These are phyloP conservation scores for Xylaria bambusicola DNA, from an alignment of 495 filamentous ascomycete species.

Conservation along the genomic window DNA sequence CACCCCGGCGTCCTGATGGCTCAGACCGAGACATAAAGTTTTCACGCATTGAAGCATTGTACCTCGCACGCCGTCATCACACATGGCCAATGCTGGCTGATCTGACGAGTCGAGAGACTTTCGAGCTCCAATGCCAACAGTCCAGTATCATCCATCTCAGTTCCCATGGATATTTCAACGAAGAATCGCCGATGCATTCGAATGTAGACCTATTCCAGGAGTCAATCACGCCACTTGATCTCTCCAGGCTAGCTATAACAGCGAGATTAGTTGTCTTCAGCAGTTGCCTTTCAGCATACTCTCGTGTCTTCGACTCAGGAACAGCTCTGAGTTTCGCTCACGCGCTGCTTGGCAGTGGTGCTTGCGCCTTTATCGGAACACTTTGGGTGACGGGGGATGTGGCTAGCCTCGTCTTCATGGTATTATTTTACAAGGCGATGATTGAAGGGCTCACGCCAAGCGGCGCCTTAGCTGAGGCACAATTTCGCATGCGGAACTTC, in stretches of 20 bases:
- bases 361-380: slow-evolving; percentile 17
- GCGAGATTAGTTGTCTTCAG: slow-evolving; percentile 9
- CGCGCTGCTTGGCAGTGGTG: slow-evolving; percentile 8
- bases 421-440: slow-evolving; percentile 9
- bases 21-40: slow-evolving; percentile 13
- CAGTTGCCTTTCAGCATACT: slow-evolving; percentile 9
- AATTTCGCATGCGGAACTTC: slow-evolving; percentile 9
- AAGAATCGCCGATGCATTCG: slow-evolving; percentile 11
- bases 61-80: slow-evolving; percentile 2
- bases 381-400: slow-evolving; percentile 13
- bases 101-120: background rate
- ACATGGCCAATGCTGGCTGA: slow-evolving; percentile 14
- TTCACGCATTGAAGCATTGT: slow-evolving; percentile 6
- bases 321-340: slow-evolving; percentile 17
- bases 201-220: slow-evolving; percentile 11
- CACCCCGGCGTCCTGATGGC: slow-evolving; percentile 1
- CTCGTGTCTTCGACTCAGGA: slow-evolving; percentile 9
- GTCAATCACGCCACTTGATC: slow-evolving; percentile 4
- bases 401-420: slow-evolving; percentile 14
- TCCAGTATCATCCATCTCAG: slow-evolving; percentile 15
- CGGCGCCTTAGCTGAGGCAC: slow-evolving; percentile 7
- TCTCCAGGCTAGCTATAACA: slow-evolving; percentile 4
- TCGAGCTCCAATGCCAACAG: slow-evolving; percentile 2
- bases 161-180: slow-evolving; percentile 10
- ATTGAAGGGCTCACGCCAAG: slow-evolving; percentile 3